Evolutionary conservation across 768 basidiomycete genomes (phyloP).

Genomic region (Hortiboletus campestris): DNA sequence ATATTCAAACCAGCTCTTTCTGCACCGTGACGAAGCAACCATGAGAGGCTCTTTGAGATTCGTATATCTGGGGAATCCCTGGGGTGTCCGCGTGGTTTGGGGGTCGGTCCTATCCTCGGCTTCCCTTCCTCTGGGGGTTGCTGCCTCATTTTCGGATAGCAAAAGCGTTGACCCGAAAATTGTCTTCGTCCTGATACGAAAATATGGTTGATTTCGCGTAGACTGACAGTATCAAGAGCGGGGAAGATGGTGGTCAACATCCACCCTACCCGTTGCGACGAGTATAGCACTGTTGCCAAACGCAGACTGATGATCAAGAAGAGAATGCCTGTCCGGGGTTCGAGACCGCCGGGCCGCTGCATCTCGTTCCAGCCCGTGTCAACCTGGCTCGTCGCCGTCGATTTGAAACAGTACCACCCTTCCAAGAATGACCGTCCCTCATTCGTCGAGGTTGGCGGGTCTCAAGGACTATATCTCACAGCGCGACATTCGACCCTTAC

Average conservation of each 20-base stretch:
- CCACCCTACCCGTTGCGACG: background rate
- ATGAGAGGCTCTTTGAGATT: conserved; percentile 84
- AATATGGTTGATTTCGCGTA: background rate
- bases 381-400: background rate
- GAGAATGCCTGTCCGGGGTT: too few species aligned
- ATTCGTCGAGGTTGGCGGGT: conserved; percentile 33
- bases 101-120: conserved; percentile 16
- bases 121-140: conserved; percentile 7
- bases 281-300: background rate
- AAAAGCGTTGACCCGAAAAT: conserved; percentile 2
- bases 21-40: conserved; percentile 90
- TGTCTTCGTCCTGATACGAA: background rate
- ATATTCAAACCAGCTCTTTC: conserved; percentile 70
- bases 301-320: background rate
- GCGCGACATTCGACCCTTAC: conserved; percentile 38
- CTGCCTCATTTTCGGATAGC: conserved; percentile 8
- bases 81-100: conserved; percentile 57
- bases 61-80: conserved; percentile 67
- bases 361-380: conserved; percentile 7
- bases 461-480: conserved; percentile 52
- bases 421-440: conserved; percentile 27
- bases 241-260: conserved; percentile 12
- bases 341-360: too few species aligned
- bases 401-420: conserved; percentile 6
- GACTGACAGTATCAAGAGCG: background rate